Percentiles rank a stretch among this genome's conserved stretches.
Conservation (phyloP, 352 stramenopile genomes). For the Phytophthora ohioensis region DNA sequence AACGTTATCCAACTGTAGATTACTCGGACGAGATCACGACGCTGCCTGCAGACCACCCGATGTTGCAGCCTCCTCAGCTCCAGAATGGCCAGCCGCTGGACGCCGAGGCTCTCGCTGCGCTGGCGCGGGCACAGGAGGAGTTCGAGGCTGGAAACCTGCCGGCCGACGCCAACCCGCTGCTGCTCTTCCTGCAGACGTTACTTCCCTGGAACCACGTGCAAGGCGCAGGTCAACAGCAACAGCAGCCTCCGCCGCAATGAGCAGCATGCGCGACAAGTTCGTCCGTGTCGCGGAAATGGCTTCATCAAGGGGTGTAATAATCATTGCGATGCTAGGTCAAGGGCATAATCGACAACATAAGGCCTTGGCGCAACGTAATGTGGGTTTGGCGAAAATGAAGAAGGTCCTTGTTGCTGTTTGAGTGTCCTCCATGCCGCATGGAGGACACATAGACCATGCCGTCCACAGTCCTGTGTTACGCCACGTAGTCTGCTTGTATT, state of each 20-base stretch:
- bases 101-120: conserved; percentile 56
- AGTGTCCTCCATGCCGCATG: background rate
- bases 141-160: conserved; percentile 75
- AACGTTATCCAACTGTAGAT: conserved; percentile 41
- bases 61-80: conserved; percentile 77
- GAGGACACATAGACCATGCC: no score
- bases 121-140: conserved; percentile 70
- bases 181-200: conserved; percentile 88
- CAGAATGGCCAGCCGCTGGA: conserved; percentile 72
- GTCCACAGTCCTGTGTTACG: no score
- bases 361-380: background rate
- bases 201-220: conserved; percentile 88
- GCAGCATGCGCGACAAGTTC: conserved; percentile 18
- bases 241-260: conserved; percentile 29
- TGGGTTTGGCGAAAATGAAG: no score
- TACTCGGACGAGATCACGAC: conserved; percentile 91
- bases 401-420: background rate
- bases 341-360: conserved; percentile 8
- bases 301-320: conserved; percentile 21
- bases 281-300: conserved; percentile 18
- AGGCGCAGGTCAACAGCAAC: conserved; percentile 48
- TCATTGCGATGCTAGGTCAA: background rate
- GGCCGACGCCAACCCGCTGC: conserved; percentile 80
- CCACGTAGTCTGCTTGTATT: background rate
- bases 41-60: conserved; percentile 82